Evolutionary conservation across 1,139 yeast genomes (phyloP).

Genomic region (Chernovozyma aurita): DNA sequence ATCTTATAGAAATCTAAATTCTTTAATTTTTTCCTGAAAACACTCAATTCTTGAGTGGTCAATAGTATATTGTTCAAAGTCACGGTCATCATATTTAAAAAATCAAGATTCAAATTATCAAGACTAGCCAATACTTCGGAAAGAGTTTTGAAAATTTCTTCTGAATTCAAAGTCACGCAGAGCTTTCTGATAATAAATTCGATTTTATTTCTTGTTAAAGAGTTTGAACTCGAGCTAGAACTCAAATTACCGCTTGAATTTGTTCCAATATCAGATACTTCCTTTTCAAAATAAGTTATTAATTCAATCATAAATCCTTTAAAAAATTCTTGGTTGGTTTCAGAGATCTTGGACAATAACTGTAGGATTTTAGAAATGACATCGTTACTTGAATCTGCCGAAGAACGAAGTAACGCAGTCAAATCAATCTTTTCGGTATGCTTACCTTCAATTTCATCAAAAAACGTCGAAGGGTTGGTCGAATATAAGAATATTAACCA

Average conservation of each 20-base stretch:
- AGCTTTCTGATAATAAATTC: slow-evolving; percentile 82
- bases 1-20: slow-evolving; percentile 38
- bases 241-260: slow-evolving; percentile 2
- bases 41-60: slow-evolving; percentile 79
- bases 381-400: slow-evolving; percentile 81
- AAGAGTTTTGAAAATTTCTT: slow-evolving; percentile 73
- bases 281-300: slow-evolving; percentile 57
- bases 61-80: slow-evolving; percentile 81
- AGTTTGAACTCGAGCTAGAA: slow-evolving; percentile 6
- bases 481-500: slow-evolving; percentile 86
- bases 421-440: slow-evolving; percentile 44
- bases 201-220: slow-evolving; percentile 60
- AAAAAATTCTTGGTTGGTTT: slow-evolving; percentile 76
- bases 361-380: slow-evolving; percentile 77
- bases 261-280: slow-evolving; percentile 18
- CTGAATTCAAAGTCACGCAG: slow-evolving; percentile 78
- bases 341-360: slow-evolving; percentile 76
- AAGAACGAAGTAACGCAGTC: slow-evolving; percentile 72
- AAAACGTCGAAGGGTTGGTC: slow-evolving; percentile 60
- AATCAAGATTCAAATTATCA: slow-evolving; percentile 59
- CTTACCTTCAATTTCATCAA: slow-evolving; percentile 17
- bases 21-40: slow-evolving; percentile 64
- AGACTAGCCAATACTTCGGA: slow-evolving; percentile 66
- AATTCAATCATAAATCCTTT: slow-evolving; percentile 71
- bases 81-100: slow-evolving; percentile 78